Base-by-base conservation (phyloP, 192 early-diverging fungal species). In the Coemansia sp. region DNA sequence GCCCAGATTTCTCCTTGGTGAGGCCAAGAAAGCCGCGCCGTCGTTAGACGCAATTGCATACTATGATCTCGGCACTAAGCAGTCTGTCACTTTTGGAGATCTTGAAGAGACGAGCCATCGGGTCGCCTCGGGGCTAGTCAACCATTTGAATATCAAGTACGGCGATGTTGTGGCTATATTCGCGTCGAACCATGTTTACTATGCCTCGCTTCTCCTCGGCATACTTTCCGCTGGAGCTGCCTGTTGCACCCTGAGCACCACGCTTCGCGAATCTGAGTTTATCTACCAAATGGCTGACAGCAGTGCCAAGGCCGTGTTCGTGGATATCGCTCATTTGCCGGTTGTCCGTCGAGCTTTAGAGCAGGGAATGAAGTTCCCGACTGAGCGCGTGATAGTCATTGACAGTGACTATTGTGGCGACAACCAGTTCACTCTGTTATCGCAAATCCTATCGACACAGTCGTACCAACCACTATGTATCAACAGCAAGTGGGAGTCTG, bases 261-360 rank as follows among this genome's bases (percentile, higher is more conserved):
- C 72, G 19, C 88, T 89, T 61, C 83, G 84, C 17, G 76, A 85
- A 19, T 80, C 87, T 14, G 93, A 94, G 71, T 85, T 92, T 45
- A 81, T 78, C 4, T 90, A 90, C 74, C 90, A 94, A 53, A 34
- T 94, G 44, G 75, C 89, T 1, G 90, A 91, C 72, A 76, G 90
- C 40, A 66, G 84, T 37, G 76, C 84, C 7, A 79, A 75, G 1
- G 72, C 76, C 4, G 68, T 93, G 24, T 81, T 93, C 64, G 80
- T 91, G 14, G 86, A 86, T 7, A 8, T 27, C 11, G 63, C 72
- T 40, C 89, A 88, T 7, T 65, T 73, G n/a, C 64, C 68, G 0
- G 64, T 82, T 11, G 73, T 69, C 14, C 19, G 56, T 33, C n/a
- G 10, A 17, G 79, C 70, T 1, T 7, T 67, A 6, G 41, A 27